Evolutionary conservation across 805 yeast species (phyloP).

Genomic region (Huiozyma naganishii): DNA sequence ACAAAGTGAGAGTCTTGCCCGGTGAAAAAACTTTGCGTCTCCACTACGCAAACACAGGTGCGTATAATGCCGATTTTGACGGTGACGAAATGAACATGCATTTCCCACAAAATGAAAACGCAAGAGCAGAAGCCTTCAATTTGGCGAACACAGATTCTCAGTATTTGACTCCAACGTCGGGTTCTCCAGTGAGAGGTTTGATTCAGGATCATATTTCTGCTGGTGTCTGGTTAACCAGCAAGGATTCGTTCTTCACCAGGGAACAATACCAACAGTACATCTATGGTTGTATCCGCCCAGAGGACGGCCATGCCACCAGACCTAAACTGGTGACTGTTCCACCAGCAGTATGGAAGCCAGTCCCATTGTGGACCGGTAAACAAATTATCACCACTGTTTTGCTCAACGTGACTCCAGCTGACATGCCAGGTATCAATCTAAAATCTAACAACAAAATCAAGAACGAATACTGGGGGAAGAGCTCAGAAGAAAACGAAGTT

Average conservation of each 20-base stretch:
- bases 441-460: conserved; percentile 79
- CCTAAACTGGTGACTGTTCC: conserved; percentile 65
- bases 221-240: conserved; percentile 95
- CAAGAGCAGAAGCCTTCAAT: conserved; percentile 89
- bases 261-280: conserved; percentile 89
- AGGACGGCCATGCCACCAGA: conserved; percentile 86
- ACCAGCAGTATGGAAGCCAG: conserved; percentile 82
- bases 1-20: conserved; percentile 90
- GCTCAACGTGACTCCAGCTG: conserved; percentile 74
- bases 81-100: conserved; percentile 99
- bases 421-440: conserved; percentile 86
- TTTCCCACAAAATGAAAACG: conserved; percentile 96
- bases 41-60: conserved; percentile 98
- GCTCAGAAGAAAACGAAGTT: conserved; percentile 77
- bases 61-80: conserved; percentile 97
- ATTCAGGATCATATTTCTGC: conserved; percentile 98
- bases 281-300: conserved; percentile 92
- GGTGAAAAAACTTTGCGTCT: conserved; percentile 93
- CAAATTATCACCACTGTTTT: conserved; percentile 90
- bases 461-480: conserved; percentile 87
- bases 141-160: conserved; percentile 96
- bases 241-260: conserved; percentile 83
- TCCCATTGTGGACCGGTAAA: conserved; percentile 94
- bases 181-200: conserved; percentile 95
- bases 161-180: conserved; percentile 95